A percentile compares a stretch with the other conserved stretches of the same genome.
Conservation (phyloP, 345 rosid species). For the Eutrema japonicum region DNA sequence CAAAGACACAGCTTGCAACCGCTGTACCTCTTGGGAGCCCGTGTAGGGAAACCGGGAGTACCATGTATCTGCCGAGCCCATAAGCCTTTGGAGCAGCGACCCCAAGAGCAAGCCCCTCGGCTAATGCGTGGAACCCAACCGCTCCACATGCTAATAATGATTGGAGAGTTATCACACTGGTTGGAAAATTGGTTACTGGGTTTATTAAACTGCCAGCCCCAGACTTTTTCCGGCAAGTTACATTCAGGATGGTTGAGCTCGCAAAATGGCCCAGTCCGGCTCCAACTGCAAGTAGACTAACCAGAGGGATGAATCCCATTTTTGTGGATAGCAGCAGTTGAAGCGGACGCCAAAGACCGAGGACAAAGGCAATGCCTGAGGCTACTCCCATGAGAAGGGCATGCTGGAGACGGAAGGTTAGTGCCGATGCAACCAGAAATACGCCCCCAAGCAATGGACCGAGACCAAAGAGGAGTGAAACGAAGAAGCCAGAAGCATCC, state of each 20-base stretch:
- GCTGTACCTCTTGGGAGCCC: slow-evolving; percentile 98
- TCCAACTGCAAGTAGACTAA: slow-evolving; percentile 60
- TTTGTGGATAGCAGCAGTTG: slow-evolving; percentile 77
- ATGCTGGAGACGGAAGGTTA: slow-evolving; percentile 79
- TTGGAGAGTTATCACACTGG: slow-evolving; percentile 80
- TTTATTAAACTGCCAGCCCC: slow-evolving; percentile 57
- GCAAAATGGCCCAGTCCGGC: slow-evolving; percentile 61
- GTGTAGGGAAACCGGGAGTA: slow-evolving; percentile 93
- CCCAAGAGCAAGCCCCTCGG: slow-evolving; percentile 97
- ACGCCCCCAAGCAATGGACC: slow-evolving; percentile 93
- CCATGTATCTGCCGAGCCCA: slow-evolving; percentile 93
- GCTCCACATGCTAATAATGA: slow-evolving; percentile 88
- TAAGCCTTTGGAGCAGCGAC: slow-evolving; percentile 99
- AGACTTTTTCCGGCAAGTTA: slow-evolving; percentile 61
- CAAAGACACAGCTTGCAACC: slow-evolving; percentile 96
- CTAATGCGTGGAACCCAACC: slow-evolving; percentile 89
- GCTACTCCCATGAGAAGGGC: slow-evolving; percentile 95
- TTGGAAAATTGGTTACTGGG: slow-evolving; percentile 57
- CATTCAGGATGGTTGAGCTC: slow-evolving; percentile 60
- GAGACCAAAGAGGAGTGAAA: slow-evolving; percentile 94
- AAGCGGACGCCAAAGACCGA: slow-evolving; percentile 87
- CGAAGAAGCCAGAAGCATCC: slow-evolving; percentile 97
- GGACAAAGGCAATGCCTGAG: slow-evolving; percentile 92
- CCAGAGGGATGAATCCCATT: slow-evolving; percentile 73
- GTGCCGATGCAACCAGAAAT: slow-evolving; percentile 74